Base-by-base conservation (phyloP, 352 stramenopile species). In the Aphanomyces cochlioides region DNA sequence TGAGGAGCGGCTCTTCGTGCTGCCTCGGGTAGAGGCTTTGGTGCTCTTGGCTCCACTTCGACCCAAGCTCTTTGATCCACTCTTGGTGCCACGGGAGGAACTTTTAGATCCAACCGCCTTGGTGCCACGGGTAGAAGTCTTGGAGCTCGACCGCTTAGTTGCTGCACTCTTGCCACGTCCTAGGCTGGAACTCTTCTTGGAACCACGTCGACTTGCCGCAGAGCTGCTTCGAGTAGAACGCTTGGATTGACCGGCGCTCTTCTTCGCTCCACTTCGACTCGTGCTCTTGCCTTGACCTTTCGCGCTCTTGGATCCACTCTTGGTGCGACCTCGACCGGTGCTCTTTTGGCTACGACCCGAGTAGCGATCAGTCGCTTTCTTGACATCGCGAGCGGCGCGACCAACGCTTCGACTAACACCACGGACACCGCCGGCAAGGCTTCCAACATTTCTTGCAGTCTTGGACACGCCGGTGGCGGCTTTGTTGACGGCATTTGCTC, bases 91-190 rank as follows among this genome's bases (percentile, higher is more conserved):
- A 53, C 13, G 13, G 13, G 45, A n/a, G n/a, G n/a, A n/a, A n/a
- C n/a, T n/a, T n/a, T n/a, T n/a, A n/a, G n/a, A n/a, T n/a, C n/a
- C n/a, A n/a, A n/a, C n/a, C 28, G 28, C 28, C 2, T 53, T 53
- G 45, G 45, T 53, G 45, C 45, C 45, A 53, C 13, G 13, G 13
- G 45, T n/a, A 19, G 45, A 53, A 15, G 1, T 53, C 45, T 53
- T 53, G 45, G 45, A n/a, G 45, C 45, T n/a, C n/a, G 45, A 19
- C 45, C 45, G 45, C 45, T n/a, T 53, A n/a, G 13, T 53, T 53
- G 1, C n/a, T 53, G 45, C 45, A 28, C 28, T 28, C 28, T 28
- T 28, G 28, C 28, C 28, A 28, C 28, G 28, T 28, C 28, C 28
- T 28, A 28, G 28, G 28, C 28, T 28, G 28, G 28, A 28, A 28